A percentile compares a stretch with the other conserved stretches of the same genome.
Conservation (phyloP, 371 early-diverging fungal genomes). For the Mucor sp. region DNA sequence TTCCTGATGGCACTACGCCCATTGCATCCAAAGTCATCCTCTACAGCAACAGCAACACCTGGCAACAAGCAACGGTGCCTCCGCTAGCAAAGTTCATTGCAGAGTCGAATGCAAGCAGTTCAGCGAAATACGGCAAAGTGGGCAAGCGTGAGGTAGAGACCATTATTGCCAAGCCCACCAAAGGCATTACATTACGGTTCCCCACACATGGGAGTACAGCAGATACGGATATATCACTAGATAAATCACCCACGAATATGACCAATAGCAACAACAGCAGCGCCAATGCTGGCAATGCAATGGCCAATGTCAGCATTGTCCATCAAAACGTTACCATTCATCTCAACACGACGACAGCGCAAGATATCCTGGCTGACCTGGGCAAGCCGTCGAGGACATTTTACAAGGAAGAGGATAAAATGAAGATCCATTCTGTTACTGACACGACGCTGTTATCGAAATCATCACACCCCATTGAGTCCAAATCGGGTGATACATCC, state of each 20-base stretch:
- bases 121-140: conserved; percentile 36
- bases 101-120: conserved; percentile 42
- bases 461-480: conserved; percentile 16
- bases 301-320: conserved; percentile 13
- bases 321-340: conserved; percentile 37
- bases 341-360: conserved; percentile 55
- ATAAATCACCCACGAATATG: background rate
- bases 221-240: conserved; percentile 22
- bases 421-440: conserved; percentile 66
- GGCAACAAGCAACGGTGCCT: conserved; percentile 53
- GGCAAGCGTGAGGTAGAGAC: conserved; percentile 50
- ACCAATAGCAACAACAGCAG: background rate
- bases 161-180: conserved; percentile 53
- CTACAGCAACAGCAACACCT: conserved; percentile 48
- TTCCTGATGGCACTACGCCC: conserved; percentile 80
- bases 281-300: background rate
- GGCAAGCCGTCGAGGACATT: conserved; percentile 66
- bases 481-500: conserved; percentile 12
- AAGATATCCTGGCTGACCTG: conserved; percentile 73
- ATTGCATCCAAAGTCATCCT: conserved; percentile 66
- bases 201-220: conserved; percentile 30
- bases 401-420: conserved; percentile 74
- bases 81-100: conserved; percentile 45
- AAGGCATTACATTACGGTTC: conserved; percentile 39
- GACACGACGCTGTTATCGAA: conserved; percentile 16